phyloP scores from a whole-genome alignment of 495 filamentous ascomycete genomes.

The Neurospora sp. region DNA sequence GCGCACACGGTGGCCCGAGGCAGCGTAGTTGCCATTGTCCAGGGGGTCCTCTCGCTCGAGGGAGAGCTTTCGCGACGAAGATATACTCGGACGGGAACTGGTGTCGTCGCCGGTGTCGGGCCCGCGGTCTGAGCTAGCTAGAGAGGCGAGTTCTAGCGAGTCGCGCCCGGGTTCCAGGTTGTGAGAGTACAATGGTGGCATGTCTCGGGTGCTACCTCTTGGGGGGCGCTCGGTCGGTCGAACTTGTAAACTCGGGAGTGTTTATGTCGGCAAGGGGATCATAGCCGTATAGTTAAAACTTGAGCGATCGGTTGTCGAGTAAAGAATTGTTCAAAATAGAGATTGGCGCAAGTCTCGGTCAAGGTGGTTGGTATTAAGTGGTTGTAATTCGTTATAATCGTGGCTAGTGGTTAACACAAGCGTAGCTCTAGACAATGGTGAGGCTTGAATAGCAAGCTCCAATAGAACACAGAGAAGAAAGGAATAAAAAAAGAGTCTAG shows the following conservation, averaged over 20 bases:
- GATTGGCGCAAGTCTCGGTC: neutral
- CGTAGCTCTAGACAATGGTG: neutral
- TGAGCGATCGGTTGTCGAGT: neutral
- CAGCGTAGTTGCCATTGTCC: constrained; percentile 45
- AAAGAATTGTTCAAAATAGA: neutral
- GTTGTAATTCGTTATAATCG: neutral
- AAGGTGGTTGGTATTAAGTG: neutral
- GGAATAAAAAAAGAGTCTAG: neutral
- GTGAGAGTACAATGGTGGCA: constrained; percentile 37
- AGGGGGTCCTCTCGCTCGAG: constrained; percentile 79
- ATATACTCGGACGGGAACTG: constrained; percentile 68
- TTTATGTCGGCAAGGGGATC: neutral
- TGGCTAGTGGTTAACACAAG: neutral
- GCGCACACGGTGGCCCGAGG: constrained; percentile 27
- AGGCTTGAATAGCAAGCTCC: neutral
- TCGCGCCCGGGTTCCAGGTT: constrained; percentile 55
- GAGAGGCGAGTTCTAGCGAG: constrained; percentile 91
- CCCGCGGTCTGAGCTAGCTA: constrained; percentile 67
- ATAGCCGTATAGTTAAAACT: neutral
- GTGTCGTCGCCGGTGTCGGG: constrained; percentile 51
- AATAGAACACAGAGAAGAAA: neutral
- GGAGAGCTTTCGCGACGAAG: constrained; percentile 84
- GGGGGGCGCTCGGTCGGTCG: neutral
- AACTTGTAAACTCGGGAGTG: neutral
- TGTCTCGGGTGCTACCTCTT: constrained; percentile 7